Conservation (phyloP, 2,329 filamentous ascomycete species). For the Sarocladium strictum region DNA sequence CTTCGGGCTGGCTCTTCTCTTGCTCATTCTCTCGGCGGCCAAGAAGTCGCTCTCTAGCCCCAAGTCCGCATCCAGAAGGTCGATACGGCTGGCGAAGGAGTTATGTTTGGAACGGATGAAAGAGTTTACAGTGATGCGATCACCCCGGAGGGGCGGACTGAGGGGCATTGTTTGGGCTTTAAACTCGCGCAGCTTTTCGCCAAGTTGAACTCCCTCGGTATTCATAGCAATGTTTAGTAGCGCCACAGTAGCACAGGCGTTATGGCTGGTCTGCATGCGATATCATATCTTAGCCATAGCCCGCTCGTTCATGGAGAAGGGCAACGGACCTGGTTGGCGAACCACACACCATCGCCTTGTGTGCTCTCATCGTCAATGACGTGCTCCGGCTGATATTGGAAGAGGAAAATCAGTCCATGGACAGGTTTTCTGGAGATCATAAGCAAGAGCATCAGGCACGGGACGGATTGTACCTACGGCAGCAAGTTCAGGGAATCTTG, state of each 20-base stretch:
- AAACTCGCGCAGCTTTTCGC: constrained; percentile 64
- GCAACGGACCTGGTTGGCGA: constrained; percentile 75
- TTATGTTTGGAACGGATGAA: constrained; percentile 83
- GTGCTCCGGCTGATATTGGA: constrained; percentile 5
- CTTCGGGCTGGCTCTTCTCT: constrained; percentile 33
- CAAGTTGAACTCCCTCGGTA: constrained; percentile 58
- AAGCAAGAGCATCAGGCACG: background rate
- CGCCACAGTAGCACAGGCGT: constrained; percentile 88
- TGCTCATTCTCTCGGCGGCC: constrained; percentile 28
- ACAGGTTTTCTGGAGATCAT: background rate
- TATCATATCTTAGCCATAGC: constrained; percentile 13
- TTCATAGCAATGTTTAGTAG: constrained; percentile 95
- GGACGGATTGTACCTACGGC: constrained; percentile 41
- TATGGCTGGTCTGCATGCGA: constrained; percentile 58
- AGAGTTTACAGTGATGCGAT: constrained; percentile 65
- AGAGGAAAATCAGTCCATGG: constrained; percentile 8
- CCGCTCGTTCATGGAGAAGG: background rate
- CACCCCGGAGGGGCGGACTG: constrained; percentile 66
- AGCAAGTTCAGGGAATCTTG: constrained; percentile 56
- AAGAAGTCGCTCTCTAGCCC: constrained; percentile 51
- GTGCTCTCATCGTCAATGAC: constrained; percentile 14
- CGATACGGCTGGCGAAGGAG: constrained; percentile 73
- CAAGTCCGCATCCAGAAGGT: constrained; percentile 68
- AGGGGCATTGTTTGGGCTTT: constrained; percentile 65
- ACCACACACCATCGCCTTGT: constrained; percentile 67